Conservation (phyloP, 1,284 basidiomycete genomes). For the Fistulinella cinereoalba region DNA sequence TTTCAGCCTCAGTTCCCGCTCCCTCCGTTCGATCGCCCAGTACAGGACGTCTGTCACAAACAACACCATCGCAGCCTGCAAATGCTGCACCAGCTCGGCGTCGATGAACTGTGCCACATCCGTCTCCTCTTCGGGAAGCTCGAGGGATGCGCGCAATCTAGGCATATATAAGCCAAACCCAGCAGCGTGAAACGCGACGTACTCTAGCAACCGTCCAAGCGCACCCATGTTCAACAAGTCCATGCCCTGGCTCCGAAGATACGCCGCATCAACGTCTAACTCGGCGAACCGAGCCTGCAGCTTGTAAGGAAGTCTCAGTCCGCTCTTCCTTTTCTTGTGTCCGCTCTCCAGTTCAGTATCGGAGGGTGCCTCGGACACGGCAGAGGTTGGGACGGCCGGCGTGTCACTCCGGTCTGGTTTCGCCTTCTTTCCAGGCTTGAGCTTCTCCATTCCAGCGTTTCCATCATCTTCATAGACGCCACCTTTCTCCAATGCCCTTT, state of each 20-base stretch:
- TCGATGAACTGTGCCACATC: constrained; percentile 15
- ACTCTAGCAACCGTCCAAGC: constrained; percentile 42
- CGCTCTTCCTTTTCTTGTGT: constrained; percentile 31
- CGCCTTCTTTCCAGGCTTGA: constrained; percentile 33
- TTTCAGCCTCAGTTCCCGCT: constrained; percentile 56
- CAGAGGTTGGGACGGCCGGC: constrained; percentile 1
- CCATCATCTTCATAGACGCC: neutral
- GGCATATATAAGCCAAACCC: constrained; percentile 1
- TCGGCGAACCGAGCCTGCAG: constrained; percentile 41
- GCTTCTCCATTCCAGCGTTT: constrained; percentile 12
- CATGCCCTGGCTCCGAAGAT: constrained; percentile 42
- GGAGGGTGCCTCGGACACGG: constrained; percentile 11
- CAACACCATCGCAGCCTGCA: constrained; percentile 44
- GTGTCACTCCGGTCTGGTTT: constrained; percentile 9
- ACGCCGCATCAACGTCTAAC: constrained; percentile 42
- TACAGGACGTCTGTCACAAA: constrained; percentile 53
- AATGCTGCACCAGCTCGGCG: constrained; percentile 28
- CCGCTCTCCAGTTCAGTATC: constrained; percentile 12
- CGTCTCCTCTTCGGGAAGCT: constrained; percentile 9
- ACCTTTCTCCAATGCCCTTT: constrained; percentile 44
- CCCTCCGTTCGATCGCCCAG: constrained; percentile 49
- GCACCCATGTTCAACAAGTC: constrained; percentile 50
- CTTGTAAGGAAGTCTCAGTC: constrained; percentile 44
- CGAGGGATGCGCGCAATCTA: constrained; percentile 18
- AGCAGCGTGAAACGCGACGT: constrained; percentile 11